A percentile compares a stretch with the other conserved stretches of the same genome.
Conservation (phyloP, 306 rosid genomes). For the Pterocarpus macrocarpus region DNA sequence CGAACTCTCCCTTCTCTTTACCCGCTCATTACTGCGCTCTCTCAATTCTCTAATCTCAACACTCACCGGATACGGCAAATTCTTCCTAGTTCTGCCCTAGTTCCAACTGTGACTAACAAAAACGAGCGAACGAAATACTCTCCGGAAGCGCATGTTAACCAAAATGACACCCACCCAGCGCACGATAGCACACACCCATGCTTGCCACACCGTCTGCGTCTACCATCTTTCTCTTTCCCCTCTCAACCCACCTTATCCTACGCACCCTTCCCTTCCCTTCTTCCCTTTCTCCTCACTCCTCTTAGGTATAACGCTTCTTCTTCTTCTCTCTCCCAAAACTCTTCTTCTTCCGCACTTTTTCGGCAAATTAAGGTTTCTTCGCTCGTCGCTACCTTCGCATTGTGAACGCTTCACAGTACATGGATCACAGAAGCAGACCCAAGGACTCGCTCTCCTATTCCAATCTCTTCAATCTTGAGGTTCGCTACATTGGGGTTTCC, state of each 20-base stretch:
- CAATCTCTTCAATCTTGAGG: constrained; percentile 87
- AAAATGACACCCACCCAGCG: constrained; percentile 43
- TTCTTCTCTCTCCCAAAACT: constrained; percentile 30
- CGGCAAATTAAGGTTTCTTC: constrained; percentile 48
- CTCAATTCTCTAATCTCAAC: neutral
- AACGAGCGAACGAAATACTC: neutral
- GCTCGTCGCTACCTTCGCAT: constrained; percentile 39
- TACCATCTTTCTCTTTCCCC: constrained; percentile 44
- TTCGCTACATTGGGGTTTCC: constrained; percentile 39
- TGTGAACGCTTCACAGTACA: constrained; percentile 40
- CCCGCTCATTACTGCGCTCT: neutral
- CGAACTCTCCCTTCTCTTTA: neutral
- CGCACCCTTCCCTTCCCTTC: constrained; percentile 54
- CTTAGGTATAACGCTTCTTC: constrained; percentile 47
- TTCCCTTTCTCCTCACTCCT: constrained; percentile 44
- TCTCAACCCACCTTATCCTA: constrained; percentile 53
- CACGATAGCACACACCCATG: constrained; percentile 46
- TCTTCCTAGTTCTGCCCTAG: neutral
- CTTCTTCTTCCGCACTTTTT: constrained; percentile 42
- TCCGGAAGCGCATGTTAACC: constrained; percentile 52
- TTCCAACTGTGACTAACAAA: neutral
- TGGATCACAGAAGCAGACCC: constrained; percentile 75
- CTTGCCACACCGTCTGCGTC: constrained; percentile 50
- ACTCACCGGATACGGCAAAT: neutral
- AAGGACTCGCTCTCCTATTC: constrained; percentile 71